These are phyloP conservation scores for Diplodia sapinea DNA, from an alignment of 2,329 filamentous ascomycete species.

Conservation along the genomic window DNA sequence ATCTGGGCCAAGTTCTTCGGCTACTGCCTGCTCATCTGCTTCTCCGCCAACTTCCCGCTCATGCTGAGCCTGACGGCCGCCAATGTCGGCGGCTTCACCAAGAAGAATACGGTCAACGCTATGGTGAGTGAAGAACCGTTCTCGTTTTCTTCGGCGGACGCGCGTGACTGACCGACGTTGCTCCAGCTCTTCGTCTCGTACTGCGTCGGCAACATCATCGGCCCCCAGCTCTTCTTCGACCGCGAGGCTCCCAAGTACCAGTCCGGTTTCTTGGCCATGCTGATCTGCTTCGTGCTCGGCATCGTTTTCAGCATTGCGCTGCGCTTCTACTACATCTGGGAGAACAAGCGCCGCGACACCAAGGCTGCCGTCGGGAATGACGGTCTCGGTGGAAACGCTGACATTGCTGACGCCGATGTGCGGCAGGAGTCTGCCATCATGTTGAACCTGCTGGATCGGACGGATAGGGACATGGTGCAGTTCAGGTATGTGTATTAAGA, in stretches of 20 bases:
- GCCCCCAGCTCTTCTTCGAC: conserved; percentile 28
- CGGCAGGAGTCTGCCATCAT: conserved; percentile 16
- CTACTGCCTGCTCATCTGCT: conserved; percentile 41
- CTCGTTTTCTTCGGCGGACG: no score
- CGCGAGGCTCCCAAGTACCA: conserved; percentile 20
- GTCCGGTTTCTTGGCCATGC: conserved; percentile 18
- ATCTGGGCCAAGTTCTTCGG: conserved; percentile 39
- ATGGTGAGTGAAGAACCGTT: neutral
- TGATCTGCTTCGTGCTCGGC: conserved; percentile 31
- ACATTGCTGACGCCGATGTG: conserved; percentile 26
- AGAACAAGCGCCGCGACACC: conserved; percentile 33
- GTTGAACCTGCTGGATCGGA: conserved; percentile 33
- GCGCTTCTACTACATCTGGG: conserved; percentile 33
- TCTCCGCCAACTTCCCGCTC: conserved; percentile 40
- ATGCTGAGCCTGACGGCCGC: conserved; percentile 37
- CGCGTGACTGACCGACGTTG: neutral
- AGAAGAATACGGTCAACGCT: conserved; percentile 39
- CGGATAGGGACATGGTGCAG: conserved; percentile 33
- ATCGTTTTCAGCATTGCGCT: conserved; percentile 31
- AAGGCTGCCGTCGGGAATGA: conserved; percentile 6
- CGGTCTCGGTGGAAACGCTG: neutral
- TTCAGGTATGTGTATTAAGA: conserved; percentile 35
- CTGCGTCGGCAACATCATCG: conserved; percentile 26
- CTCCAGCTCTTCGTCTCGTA: conserved; percentile 19
- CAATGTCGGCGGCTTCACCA: conserved; percentile 42